Conservation (phyloP, 169 alveolate genomes). For the Eimeria praecox region DNA sequence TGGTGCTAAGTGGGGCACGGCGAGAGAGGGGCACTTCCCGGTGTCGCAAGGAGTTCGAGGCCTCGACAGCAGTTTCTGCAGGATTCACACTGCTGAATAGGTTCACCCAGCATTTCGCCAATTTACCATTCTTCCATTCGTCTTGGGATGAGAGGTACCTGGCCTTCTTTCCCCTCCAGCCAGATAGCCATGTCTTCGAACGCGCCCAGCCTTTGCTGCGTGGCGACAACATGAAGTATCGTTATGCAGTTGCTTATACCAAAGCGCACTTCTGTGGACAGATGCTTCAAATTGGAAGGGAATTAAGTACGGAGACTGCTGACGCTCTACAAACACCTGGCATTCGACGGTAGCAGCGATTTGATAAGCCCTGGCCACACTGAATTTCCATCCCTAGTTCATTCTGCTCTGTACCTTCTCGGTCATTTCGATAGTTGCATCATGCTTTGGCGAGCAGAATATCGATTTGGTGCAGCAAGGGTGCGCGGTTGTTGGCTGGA, state of each 20-base stretch:
- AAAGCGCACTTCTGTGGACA: not conserved
- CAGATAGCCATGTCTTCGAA: not conserved
- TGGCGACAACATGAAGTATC: not conserved
- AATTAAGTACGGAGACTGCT: not conserved
- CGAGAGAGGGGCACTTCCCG: too few species aligned
- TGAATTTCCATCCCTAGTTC: not conserved
- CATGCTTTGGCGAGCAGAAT: not conserved
- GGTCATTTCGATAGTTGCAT: not conserved
- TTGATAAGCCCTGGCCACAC: not conserved
- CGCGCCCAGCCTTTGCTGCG: not conserved
- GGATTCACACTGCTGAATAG: too few species aligned
- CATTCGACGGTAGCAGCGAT: not conserved
- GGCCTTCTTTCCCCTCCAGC: too few species aligned
- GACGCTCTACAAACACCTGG: not conserved
- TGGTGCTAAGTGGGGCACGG: too few species aligned
- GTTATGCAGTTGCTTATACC: not conserved
- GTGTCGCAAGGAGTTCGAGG: not conserved
- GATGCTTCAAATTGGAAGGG: not conserved
- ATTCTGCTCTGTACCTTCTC: not conserved
- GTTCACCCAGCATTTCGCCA: too few species aligned
- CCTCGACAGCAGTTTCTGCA: not conserved
- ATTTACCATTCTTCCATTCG: too few species aligned
- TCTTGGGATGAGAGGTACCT: too few species aligned
- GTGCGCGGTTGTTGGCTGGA: not conserved
- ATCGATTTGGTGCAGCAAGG: not conserved